Percentiles rank a stretch among this genome's conserved stretches.
phyloP scores from a whole-genome alignment of 2,329 filamentous ascomycete species.

The Fusarium sp. region DNA sequence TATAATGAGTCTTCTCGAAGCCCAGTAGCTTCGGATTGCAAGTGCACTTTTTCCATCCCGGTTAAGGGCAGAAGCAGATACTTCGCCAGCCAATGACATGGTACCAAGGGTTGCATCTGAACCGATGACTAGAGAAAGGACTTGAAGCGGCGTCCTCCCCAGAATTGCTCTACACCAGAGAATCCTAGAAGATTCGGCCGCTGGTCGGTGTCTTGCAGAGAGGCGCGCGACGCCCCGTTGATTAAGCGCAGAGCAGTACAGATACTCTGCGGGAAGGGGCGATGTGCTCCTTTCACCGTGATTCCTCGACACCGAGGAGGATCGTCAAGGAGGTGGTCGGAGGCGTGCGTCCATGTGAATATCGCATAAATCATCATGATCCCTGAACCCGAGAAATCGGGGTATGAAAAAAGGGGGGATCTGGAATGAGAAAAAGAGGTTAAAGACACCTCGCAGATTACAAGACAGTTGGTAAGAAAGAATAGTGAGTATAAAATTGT shows the following conservation, averaged over 20 bases:
- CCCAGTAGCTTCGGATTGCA: constrained; percentile 34
- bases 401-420: constrained; percentile 8
- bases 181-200: background rate
- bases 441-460: constrained; percentile 20
- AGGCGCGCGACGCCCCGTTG: background rate
- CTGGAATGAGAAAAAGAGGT: constrained; percentile 21
- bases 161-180: constrained; percentile 8
- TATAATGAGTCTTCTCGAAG: constrained; percentile 33
- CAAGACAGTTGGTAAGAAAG: constrained; percentile 16
- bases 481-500: background rate
- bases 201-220: constrained; percentile 17
- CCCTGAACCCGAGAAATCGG: constrained; percentile 34
- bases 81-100: background rate
- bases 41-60: constrained; percentile 24
- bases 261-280: background rate
- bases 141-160: constrained; percentile 12
- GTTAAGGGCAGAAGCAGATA: constrained; percentile 8
- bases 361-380: constrained; percentile 28
- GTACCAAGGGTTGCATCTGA: constrained; percentile 2
- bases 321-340: background rate
- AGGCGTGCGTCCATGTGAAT: constrained; percentile 9
- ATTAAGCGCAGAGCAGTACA: background rate
- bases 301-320: background rate
- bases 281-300: constrained; percentile 1
- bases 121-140: constrained; percentile 16